Conservation (phyloP, 768 basidiomycete genomes). For the Mycena olivaceomarginata region DNA sequence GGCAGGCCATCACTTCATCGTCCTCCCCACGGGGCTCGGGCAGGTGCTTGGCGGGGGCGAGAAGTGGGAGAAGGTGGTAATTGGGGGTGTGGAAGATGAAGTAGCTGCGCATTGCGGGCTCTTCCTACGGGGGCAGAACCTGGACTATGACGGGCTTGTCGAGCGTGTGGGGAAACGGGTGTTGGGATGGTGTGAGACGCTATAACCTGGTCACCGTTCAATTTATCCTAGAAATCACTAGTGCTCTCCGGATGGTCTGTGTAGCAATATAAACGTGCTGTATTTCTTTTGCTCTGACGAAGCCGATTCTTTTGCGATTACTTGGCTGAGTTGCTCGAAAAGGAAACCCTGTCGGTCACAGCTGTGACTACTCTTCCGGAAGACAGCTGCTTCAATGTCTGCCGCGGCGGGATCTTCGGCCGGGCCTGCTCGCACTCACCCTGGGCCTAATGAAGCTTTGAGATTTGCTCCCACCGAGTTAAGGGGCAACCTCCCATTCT, state of each 20-base stretch:
- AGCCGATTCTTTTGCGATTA: too few relatives aligned
- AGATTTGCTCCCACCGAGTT: constrained; percentile 3
- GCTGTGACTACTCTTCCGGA: too few relatives aligned
- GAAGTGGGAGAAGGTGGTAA: constrained; percentile 71
- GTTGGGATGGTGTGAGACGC: constrained; percentile 62
- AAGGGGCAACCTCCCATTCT: constrained; percentile 46
- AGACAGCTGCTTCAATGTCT: not conserved
- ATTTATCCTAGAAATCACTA: not conserved
- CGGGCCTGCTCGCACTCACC: not conserved
- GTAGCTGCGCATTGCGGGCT: constrained; percentile 75
- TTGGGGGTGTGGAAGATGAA: constrained; percentile 72
- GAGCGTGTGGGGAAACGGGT: constrained; percentile 65
- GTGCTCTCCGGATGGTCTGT: not conserved
- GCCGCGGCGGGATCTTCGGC: too few relatives aligned
- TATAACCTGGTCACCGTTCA: not conserved
- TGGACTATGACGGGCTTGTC: constrained; percentile 70
- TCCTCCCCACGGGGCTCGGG: constrained; percentile 68
- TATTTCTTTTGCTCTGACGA: not conserved
- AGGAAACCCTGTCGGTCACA: too few relatives aligned
- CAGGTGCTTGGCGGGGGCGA: constrained; percentile 63
- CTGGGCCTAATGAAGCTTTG: not conserved
- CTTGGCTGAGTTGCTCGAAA: too few relatives aligned
- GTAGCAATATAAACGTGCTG: not conserved
- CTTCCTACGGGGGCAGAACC: constrained; percentile 69
- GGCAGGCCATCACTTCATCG: constrained; percentile 68